phyloP scores from a whole-genome alignment of 2,329 filamentous ascomycete species.

The Aquanectria penicillioides region DNA sequence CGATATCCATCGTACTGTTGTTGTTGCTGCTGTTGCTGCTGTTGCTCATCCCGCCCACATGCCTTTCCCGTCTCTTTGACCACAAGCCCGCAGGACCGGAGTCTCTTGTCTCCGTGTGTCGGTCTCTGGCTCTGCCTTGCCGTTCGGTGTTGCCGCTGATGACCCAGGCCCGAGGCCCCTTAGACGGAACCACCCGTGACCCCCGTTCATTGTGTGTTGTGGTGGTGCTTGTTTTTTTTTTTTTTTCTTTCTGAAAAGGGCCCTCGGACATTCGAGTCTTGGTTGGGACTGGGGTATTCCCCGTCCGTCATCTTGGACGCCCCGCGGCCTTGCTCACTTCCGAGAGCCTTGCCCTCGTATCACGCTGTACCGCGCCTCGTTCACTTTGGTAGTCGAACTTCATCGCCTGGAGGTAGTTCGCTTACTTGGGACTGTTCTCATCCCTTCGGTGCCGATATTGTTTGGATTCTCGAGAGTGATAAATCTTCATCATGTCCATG shows the following conservation, averaged over 20 bases:
- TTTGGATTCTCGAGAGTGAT: background rate
- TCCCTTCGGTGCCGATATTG: background rate
- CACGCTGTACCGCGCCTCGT: slow-evolving; percentile 3
- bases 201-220: background rate
- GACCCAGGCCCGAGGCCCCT: background rate
- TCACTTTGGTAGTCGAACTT: background rate
- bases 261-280: background rate
- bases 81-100: no score
- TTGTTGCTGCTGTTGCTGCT: background rate
- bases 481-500: slow-evolving; percentile 22
- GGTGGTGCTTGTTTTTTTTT: slow-evolving; percentile 1
- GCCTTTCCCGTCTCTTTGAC: no score
- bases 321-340: slow-evolving; percentile 4
- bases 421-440: background rate
- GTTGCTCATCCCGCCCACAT: no score
- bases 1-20: background rate
- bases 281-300: background rate
- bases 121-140: background rate
- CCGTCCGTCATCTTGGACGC: slow-evolving; percentile 9
- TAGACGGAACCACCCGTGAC: slow-evolving; percentile 7
- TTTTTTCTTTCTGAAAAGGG: no score
- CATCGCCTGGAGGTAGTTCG: slow-evolving; percentile 2
- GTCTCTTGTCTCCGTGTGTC: slow-evolving; percentile 3
- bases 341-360: slow-evolving; percentile 7
- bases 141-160: slow-evolving; percentile 6